These are phyloP conservation scores for Russula sp. DNA, from an alignment of 768 basidiomycete genomes.

Conservation along the genomic window DNA sequence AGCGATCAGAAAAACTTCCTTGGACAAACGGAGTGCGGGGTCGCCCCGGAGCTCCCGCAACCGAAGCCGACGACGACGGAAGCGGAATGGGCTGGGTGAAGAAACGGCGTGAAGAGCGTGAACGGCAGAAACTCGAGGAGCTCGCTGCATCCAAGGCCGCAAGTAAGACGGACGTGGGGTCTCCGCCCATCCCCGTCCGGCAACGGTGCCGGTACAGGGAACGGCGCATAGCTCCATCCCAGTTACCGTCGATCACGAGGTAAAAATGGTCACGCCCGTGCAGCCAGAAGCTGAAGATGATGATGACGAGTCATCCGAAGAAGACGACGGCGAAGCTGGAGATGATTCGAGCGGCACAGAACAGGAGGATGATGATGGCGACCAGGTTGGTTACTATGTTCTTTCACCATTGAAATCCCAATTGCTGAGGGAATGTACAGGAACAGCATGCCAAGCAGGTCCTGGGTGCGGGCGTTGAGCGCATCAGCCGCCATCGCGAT, in stretches of 20 bases:
- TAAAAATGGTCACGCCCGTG: constrained; percentile 5
- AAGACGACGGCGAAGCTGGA: constrained; percentile 24
- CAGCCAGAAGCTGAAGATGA: constrained; percentile 27
- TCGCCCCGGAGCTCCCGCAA: constrained; percentile 34
- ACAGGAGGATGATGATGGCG: constrained; percentile 33
- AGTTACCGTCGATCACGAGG: not conserved
- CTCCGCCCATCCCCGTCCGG: not conserved
- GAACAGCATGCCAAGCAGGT: constrained; percentile 26
- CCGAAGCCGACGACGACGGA: constrained; percentile 48
- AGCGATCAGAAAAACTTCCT: constrained; percentile 28
- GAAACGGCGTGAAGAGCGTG: constrained; percentile 53
- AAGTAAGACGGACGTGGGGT: constrained; percentile 32
- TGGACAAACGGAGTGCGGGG: constrained; percentile 18
- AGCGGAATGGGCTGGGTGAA: constrained; percentile 84
- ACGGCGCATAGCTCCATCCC: not conserved
- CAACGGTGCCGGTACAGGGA: not conserved
- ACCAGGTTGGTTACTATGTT: constrained; percentile 34
- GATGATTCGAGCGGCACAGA: constrained; percentile 26
- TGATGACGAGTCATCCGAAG: constrained; percentile 33
- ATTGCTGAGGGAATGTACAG: constrained; percentile 13
- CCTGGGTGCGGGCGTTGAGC: constrained; percentile 30
- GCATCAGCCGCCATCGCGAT: constrained; percentile 30
- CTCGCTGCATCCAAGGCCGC: constrained; percentile 34
- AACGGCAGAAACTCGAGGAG: constrained; percentile 46
- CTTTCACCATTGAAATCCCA: not conserved